Evolutionary conservation across 257 asterid genomes (phyloP), one percentile per base, ranked within the genome.

Genomic region (Ligustrum vulgare): DNA sequence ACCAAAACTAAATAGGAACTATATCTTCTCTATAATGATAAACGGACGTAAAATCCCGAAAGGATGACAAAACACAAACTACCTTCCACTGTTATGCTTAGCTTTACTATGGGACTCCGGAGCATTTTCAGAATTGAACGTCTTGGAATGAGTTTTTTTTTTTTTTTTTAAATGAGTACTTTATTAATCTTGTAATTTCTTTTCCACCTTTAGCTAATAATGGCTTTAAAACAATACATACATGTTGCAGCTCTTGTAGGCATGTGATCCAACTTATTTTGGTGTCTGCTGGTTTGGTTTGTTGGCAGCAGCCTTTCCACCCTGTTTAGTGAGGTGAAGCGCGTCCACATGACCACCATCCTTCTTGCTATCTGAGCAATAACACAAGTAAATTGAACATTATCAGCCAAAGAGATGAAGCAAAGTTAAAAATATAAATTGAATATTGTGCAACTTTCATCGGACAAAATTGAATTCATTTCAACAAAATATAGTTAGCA

Each of bases 271-370:
- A 36, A 83, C 93, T 28, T 86, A 84, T 80, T 87, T 86, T 5
- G 96, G 91, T 23, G 90, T 84, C 83, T 83, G 89, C 83, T 83
- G 89, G 60, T 75, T 87, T n/a, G 78, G 65, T 82, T 91, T 89
- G 91, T 77, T 75, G 32, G 83, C n/a, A n/a, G n/a, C n/a, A n/a
- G n/a, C 94, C 79, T 90, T 94, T 0, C 84, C 94, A 65, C 85
- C 91, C 81, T 89, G 85, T 81, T 94, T 94, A 20, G 97, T 77
- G 1, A 97, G 98, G 69, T 94, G 86, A 68, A 97, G 98, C 3
- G 98, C 92, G 20, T 91, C 98, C 28, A 89, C 96, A 74, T 94
- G 98, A 36, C 22, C 91, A 75, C 81, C 62, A 13, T 80, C 89
- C 69, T 94, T 92, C 79, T 92, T 94, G 60, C 90, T 91, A 84